Conservation (phyloP, 495 filamentous ascomycete genomes). For the Penicilliopsis zonata region DNA sequence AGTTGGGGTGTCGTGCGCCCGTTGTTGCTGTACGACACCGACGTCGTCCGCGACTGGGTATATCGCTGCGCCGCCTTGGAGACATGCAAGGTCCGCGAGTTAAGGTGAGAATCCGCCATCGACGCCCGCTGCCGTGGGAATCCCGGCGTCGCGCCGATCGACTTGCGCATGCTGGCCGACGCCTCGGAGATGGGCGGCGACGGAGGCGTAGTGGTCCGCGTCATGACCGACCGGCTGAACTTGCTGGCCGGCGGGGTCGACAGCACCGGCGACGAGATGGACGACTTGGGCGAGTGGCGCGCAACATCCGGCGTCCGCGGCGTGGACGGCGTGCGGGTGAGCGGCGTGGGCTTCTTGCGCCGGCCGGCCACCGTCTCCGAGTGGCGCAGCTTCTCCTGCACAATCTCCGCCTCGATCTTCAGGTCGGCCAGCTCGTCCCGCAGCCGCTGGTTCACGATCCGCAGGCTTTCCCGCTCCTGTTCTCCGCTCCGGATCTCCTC, state of each 20-base stretch:
- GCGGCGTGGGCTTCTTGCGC: conserved; percentile 38
- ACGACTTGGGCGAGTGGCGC: conserved; percentile 47
- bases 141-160: conserved; percentile 32
- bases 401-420: conserved; percentile 88
- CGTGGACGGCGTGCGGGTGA: conserved; percentile 31
- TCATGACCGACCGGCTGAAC: conserved; percentile 52
- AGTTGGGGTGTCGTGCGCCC: conserved; percentile 27
- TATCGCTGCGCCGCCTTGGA: conserved; percentile 29
- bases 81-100: conserved; percentile 28
- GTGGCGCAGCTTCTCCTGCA: conserved; percentile 78
- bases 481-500: conserved; percentile 86
- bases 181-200: conserved; percentile 48
- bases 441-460: conserved; percentile 80
- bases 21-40: conserved; percentile 34
- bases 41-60: conserved; percentile 38
- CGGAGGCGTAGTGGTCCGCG: conserved; percentile 62
- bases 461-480: conserved; percentile 73
- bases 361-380: conserved; percentile 41
- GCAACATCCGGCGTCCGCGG: conserved; percentile 41
- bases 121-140: conserved; percentile 28
- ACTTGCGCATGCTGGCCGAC: conserved; percentile 31
- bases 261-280: conserved; percentile 57
- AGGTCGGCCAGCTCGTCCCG: conserved; percentile 85
- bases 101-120: conserved; percentile 18
- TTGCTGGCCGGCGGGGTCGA: conserved; percentile 62